Percentiles rank a stretch among this genome's conserved stretches.
These are phyloP conservation scores for Musa balbisiana DNA, from an alignment of 202 grass and related monocot genomes.

Conservation along the genomic window DNA sequence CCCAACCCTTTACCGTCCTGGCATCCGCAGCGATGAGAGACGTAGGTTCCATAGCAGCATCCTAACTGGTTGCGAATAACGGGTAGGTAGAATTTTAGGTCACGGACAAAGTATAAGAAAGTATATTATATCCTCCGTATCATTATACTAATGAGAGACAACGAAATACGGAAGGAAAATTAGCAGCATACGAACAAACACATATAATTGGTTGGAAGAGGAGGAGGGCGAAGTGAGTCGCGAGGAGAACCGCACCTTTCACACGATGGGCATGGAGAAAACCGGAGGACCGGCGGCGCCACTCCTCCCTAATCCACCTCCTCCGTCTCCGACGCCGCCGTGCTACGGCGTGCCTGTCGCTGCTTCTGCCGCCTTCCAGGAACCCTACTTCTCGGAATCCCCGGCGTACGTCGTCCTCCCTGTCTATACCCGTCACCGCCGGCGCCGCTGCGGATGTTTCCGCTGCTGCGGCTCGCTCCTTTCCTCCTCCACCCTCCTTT, in stretches of 20 bases:
- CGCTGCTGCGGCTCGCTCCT: slow-evolving; percentile 11
- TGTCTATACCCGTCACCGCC: slow-evolving; percentile 36
- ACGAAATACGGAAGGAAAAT: too few relatives aligned
- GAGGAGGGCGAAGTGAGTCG: background rate
- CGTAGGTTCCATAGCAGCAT: too few relatives aligned
- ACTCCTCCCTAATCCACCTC: slow-evolving; percentile 29
- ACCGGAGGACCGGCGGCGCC: background rate
- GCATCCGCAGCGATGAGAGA: too few relatives aligned
- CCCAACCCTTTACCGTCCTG: too few relatives aligned
- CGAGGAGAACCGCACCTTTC: too few relatives aligned
- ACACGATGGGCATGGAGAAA: background rate
- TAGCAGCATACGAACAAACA: too few relatives aligned
- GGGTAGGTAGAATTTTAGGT: too few relatives aligned
- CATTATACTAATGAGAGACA: too few relatives aligned
- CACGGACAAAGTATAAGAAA: too few relatives aligned
- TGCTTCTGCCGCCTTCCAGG: slow-evolving; percentile 11
- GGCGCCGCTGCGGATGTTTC: slow-evolving; percentile 34
- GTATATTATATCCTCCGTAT: too few relatives aligned
- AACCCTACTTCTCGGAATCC: slow-evolving; percentile 20
- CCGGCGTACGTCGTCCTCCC: slow-evolving; percentile 46
- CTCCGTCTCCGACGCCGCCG: slow-evolving; percentile 6
- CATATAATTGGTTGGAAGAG: background rate
- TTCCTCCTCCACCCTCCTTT: slow-evolving; percentile 16
- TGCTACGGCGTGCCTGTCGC: slow-evolving; percentile 28
- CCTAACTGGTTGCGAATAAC: too few relatives aligned